Evolutionary conservation across 768 basidiomycete species (phyloP).

Genomic region (Termitomyces sp.): DNA sequence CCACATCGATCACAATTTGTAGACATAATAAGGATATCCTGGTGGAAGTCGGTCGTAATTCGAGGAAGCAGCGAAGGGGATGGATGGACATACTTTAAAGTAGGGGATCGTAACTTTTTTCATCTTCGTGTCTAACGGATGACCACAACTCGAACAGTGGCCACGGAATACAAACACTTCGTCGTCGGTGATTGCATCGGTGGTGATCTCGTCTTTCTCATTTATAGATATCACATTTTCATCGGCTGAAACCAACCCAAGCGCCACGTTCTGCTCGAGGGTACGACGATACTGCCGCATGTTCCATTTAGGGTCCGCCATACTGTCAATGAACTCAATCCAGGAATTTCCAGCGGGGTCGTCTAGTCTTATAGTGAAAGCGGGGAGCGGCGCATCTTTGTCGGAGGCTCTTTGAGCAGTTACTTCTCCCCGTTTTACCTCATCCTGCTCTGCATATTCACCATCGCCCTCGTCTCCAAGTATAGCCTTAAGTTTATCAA

Average conservation of each 20-base stretch:
- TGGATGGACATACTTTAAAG: constrained; percentile 67
- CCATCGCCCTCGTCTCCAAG: constrained; percentile 59
- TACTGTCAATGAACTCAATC: constrained; percentile 81
- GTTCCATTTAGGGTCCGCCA: constrained; percentile 92
- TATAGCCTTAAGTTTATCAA: constrained; percentile 60
- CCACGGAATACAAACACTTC: constrained; percentile 79
- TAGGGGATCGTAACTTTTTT: constrained; percentile 96
- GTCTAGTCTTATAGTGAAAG: constrained; percentile 82
- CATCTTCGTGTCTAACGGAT: constrained; percentile 82
- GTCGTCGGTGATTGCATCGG: constrained; percentile 52
- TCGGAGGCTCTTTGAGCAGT: constrained; percentile 25
- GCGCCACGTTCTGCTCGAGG: constrained; percentile 68
- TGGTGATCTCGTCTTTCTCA: constrained; percentile 14
- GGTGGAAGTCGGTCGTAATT: neutral
- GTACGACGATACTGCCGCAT: constrained; percentile 79
- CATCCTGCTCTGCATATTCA: constrained; percentile 37
- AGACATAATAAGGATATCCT: constrained; percentile 85
- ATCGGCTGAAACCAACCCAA: constrained; percentile 65
- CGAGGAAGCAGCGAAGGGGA: neutral
- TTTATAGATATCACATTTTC: constrained; percentile 13
- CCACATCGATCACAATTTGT: constrained; percentile 95
- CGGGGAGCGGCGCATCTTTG: constrained; percentile 49
- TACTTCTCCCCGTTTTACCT: constrained; percentile 27
- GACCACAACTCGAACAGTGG: constrained; percentile 83
- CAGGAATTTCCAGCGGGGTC: constrained; percentile 98